phyloP scores from a whole-genome alignment of 441 rosid genomes.

The Arabidopsis hybrid region DNA sequence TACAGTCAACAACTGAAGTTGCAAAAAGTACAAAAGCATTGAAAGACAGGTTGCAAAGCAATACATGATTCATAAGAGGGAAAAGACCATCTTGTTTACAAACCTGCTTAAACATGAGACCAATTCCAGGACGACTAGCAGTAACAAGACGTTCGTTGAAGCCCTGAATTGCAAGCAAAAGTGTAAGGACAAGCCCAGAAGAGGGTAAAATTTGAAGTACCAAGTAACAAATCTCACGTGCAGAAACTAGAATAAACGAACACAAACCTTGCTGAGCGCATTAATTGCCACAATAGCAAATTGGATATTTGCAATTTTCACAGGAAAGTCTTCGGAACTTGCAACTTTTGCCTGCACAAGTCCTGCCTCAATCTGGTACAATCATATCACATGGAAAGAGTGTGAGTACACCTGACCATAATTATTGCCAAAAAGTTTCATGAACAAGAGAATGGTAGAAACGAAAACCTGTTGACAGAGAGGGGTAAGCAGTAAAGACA shows the following conservation, averaged over 20 bases:
- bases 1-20: background rate
- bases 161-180: constrained; percentile 63
- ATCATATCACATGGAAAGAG: constrained; percentile 32
- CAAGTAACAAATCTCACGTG: constrained; percentile 16
- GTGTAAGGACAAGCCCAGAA: constrained; percentile 34
- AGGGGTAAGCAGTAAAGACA: constrained; percentile 84
- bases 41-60: constrained; percentile 5
- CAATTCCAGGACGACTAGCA: constrained; percentile 83
- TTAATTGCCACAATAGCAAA: constrained; percentile 85
- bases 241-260: constrained; percentile 24
- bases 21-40: background rate
- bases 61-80: constrained; percentile 5
- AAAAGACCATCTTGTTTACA: constrained; percentile 33
- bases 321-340: constrained; percentile 61
- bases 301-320: constrained; percentile 68
- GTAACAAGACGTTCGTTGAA: constrained; percentile 91
- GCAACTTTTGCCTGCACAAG: constrained; percentile 60
- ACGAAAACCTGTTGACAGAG: constrained; percentile 85
- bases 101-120: constrained; percentile 96
- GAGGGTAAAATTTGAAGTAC: background rate
- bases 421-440: constrained; percentile 13
- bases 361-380: constrained; percentile 69
- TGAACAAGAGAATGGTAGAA: constrained; percentile 31
- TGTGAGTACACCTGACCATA: constrained; percentile 23
- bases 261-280: constrained; percentile 94